phyloP scores from a whole-genome alignment of 163 green algal genomes.

The Scenedesmus sp. region DNA sequence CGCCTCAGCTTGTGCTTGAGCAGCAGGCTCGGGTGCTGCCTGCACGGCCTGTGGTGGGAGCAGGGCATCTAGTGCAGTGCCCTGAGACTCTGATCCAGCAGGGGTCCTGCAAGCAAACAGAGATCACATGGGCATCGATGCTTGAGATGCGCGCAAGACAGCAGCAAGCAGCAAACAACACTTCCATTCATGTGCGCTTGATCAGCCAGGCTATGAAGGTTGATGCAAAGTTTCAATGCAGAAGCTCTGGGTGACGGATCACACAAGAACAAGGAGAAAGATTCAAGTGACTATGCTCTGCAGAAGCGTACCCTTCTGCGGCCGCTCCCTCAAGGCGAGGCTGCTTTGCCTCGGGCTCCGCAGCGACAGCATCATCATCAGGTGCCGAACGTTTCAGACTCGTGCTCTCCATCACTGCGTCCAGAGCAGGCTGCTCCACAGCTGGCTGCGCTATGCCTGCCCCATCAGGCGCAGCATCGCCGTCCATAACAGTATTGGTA shows the following conservation, averaged over 20 bases:
- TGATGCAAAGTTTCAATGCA: neutral
- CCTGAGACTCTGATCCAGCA: neutral
- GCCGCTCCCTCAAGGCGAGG: constrained; percentile 9
- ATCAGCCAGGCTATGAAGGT: neutral
- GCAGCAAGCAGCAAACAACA: constrained; percentile 4
- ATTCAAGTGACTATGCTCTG: neutral
- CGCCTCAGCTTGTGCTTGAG: neutral
- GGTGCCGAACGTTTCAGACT: constrained; percentile 31
- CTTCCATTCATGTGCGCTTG: neutral
- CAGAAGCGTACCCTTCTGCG: constrained; percentile 8
- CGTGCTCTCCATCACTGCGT: neutral
- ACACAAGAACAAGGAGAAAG: neutral
- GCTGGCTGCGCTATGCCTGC: neutral
- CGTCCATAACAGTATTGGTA: neutral
- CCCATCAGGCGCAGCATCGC: neutral
- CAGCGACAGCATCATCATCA: neutral
- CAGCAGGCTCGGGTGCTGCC: neutral
- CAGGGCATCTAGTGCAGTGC: neutral
- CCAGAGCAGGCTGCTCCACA: neutral
- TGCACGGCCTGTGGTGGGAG: neutral
- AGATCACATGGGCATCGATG: neutral
- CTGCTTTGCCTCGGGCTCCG: constrained; percentile 22
- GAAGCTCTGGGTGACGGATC: neutral
- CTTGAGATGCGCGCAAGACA: neutral
- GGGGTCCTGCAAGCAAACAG: neutral